These are phyloP conservation scores for Boletus bicolor DNA, from an alignment of 768 basidiomycete genomes.

Conservation along the genomic window DNA sequence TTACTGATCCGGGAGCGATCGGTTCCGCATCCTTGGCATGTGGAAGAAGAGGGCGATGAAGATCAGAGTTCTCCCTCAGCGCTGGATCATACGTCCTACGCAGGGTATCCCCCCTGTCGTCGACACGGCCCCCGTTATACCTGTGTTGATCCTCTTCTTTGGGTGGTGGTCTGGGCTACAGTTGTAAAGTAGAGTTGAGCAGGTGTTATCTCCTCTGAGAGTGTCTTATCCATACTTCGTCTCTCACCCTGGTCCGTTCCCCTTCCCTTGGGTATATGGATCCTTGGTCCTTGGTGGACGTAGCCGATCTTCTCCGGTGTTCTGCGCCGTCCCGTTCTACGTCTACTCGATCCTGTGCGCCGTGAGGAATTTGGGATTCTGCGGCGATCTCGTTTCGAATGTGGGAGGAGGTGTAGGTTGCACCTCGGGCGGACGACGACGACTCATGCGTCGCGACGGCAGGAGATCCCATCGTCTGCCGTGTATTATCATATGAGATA, in stretches of 20 bases:
- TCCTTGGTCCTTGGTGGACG: neutral
- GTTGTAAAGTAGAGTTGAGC: neutral
- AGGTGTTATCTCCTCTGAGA: too few relatives aligned
- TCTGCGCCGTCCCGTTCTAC: neutral
- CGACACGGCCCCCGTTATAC: neutral
- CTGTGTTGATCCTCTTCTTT: neutral
- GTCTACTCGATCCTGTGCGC: neutral
- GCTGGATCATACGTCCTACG: neutral
- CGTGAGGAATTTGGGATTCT: neutral
- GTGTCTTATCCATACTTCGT: constrained; percentile 4
- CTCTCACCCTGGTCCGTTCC: neutral
- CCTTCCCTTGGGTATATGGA: neutral
- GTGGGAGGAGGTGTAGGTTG: neutral
- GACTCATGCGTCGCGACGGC: neutral
- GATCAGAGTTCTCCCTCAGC: neutral
- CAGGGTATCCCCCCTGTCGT: neutral
- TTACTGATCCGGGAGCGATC: neutral
- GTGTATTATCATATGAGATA: neutral
- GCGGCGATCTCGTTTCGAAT: neutral
- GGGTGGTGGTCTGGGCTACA: neutral
- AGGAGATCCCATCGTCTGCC: constrained; percentile 4
- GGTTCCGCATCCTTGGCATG: neutral
- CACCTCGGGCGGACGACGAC: neutral
- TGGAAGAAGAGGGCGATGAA: neutral
- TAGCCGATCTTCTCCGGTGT: neutral